phyloP scores from a whole-genome alignment of 768 basidiomycete genomes.

The Podaxis rugospora region DNA sequence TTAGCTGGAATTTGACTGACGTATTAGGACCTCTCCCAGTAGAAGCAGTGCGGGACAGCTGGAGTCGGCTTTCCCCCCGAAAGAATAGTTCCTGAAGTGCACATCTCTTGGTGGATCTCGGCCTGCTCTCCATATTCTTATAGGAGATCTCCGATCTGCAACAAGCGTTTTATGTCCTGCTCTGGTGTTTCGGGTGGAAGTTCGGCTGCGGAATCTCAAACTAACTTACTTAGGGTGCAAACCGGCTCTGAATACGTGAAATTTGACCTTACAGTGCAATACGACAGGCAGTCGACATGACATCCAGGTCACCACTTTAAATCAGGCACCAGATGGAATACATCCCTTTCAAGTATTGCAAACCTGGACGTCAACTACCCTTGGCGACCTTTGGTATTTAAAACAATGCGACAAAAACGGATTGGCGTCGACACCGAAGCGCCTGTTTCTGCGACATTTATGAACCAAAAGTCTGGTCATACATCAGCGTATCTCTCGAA shows the following conservation, averaged over 20 bases:
- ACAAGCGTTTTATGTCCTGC: conserved; percentile 8
- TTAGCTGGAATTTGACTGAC: neutral
- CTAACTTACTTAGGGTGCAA: conserved; percentile 15
- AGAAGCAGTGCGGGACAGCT: neutral
- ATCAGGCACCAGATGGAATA: conserved; percentile 17
- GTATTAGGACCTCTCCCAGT: neutral
- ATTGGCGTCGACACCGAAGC: conserved; percentile 17
- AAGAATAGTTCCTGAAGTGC: conserved; percentile 5
- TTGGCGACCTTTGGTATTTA: conserved; percentile 12
- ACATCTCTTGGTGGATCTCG: conserved; percentile 10
- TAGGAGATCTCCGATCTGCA: conserved; percentile 10
- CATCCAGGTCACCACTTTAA: conserved; percentile 13
- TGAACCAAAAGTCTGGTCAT: conserved; percentile 15
- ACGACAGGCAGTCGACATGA: conserved; percentile 14
- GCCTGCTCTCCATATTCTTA: neutral
- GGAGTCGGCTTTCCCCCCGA: conserved; percentile 3
- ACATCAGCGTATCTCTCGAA: conserved; percentile 4
- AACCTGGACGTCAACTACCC: neutral
- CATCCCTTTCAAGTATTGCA: conserved; percentile 2
- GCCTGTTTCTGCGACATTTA: conserved; percentile 22
- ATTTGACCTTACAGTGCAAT: conserved; percentile 13
- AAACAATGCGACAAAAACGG: conserved; percentile 26
- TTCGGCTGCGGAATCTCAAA: conserved; percentile 11
- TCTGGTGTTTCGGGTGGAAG: conserved; percentile 4
- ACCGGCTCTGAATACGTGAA: conserved; percentile 11